A percentile compares a stretch with the other conserved stretches of the same genome.
These are phyloP conservation scores for Sporothrix protearum DNA, from an alignment of 2,329 filamentous ascomycete genomes.

Conservation along the genomic window DNA sequence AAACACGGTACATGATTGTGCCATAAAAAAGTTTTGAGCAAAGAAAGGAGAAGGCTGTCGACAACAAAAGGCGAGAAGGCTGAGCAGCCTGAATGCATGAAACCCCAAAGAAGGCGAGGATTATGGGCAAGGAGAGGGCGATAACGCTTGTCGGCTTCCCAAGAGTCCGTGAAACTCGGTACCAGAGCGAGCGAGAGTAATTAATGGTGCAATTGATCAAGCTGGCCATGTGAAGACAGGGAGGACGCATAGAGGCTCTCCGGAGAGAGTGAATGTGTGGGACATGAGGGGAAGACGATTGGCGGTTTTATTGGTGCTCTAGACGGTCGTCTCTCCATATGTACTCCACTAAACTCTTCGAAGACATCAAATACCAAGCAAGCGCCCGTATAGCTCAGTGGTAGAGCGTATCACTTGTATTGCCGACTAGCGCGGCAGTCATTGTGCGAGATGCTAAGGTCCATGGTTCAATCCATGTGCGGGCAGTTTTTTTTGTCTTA, in stretches of 20 bases:
- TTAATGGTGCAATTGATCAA: not conserved
- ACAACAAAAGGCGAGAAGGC: not conserved
- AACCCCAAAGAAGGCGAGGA: not conserved
- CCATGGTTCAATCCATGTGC: slow-evolving; percentile 29
- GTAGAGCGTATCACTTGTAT: slow-evolving; percentile 30
- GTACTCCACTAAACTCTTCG: not conserved
- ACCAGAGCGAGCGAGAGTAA: not conserved
- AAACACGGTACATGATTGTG: not conserved
- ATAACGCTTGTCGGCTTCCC: not conserved
- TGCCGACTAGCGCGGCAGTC: slow-evolving; percentile 19
- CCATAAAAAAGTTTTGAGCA: no score
- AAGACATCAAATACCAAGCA: not conserved
- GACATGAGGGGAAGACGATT: not conserved
- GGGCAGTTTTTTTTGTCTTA: slow-evolving; percentile 24
- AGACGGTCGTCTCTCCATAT: not conserved
- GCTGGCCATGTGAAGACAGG: no score
- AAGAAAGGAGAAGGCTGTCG: not conserved
- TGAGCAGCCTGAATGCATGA: not conserved
- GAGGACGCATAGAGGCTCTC: no score
- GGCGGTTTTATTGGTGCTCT: not conserved
- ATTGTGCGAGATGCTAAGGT: slow-evolving; percentile 30
- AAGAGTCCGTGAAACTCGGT: not conserved
- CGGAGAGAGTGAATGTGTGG: no score
- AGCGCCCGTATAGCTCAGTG: slow-evolving; percentile 29
- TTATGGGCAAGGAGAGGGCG: not conserved